phyloP scores from a whole-genome alignment of 306 rosid genomes.

The cucumber (Cucumis sativus) region DNA sequence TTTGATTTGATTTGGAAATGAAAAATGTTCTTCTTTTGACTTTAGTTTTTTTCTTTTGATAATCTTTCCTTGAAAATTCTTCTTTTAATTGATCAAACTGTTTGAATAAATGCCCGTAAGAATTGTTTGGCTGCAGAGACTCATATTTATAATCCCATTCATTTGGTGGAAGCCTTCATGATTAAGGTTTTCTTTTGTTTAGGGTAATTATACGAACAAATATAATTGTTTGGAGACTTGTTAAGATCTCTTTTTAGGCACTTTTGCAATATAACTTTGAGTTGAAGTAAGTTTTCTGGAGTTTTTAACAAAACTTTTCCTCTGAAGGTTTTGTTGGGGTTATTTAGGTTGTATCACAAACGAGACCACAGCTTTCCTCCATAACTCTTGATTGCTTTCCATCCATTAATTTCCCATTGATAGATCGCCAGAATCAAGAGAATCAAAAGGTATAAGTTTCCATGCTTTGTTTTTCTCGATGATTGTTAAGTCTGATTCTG shows the following conservation, averaged over 20 bases:
- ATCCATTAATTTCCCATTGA: constrained; percentile 46
- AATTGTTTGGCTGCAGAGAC: neutral
- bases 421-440: constrained; percentile 42
- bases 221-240: neutral
- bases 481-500: constrained; percentile 2
- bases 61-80: neutral
- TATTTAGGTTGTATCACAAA: constrained; percentile 45
- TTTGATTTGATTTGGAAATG: neutral
- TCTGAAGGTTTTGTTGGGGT: constrained; percentile 45
- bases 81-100: too few species aligned
- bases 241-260: neutral
- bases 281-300: constrained; percentile 1
- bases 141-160: neutral
- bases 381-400: constrained; percentile 29
- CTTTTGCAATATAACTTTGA: neutral
- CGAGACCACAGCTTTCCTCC: constrained; percentile 36
- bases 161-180: neutral
- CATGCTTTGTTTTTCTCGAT: constrained; percentile 7
- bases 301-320: constrained; percentile 8
- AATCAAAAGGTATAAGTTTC: constrained; percentile 50
- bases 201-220: neutral
- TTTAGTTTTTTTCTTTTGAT: too few species aligned
- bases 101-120: neutral
- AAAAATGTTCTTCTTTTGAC: neutral
- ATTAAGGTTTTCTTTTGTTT: neutral